Evolutionary conservation across 163 green algal genomes (phyloP).

Genomic region (Trebouxiophyceae sp.): DNA sequence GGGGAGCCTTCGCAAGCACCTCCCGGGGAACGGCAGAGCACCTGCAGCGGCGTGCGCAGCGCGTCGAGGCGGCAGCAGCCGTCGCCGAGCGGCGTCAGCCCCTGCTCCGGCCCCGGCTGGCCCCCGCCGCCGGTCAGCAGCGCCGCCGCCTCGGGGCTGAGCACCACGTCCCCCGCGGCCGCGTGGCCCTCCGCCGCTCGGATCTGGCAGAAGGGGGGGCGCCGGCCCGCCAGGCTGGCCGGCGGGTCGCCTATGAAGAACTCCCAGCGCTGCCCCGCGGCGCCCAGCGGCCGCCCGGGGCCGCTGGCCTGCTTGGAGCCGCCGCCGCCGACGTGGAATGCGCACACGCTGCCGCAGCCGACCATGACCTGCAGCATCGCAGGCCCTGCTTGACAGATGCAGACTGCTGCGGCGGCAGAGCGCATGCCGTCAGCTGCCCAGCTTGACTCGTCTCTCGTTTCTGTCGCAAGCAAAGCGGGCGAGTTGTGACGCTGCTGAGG

Average conservation of each 20-base stretch:
- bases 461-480: too few species aligned
- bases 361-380: slow-evolving; percentile 57
- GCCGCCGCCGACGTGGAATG: slow-evolving; percentile 55
- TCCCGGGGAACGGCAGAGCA: too few species aligned
- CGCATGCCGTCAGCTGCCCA: too few species aligned
- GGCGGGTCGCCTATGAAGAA: slow-evolving; percentile 66
- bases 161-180: slow-evolving; percentile 36
- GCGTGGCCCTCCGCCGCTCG: slow-evolving; percentile 21
- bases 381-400: neutral
- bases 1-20: too few species aligned
- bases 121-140: slow-evolving; percentile 1
- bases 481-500: too few species aligned
- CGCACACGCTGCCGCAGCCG: slow-evolving; percentile 46
- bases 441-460: too few species aligned
- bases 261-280: slow-evolving; percentile 49
- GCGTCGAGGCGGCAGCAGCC: neutral
- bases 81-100: neutral
- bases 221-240: slow-evolving; percentile 4
- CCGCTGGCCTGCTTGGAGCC: neutral
- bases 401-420: neutral
- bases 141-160: slow-evolving; percentile 37
- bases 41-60: too few species aligned
- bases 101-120: slow-evolving; percentile 17
- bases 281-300: too few species aligned
- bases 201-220: slow-evolving; percentile 33